Evolutionary conservation across 2,329 filamentous ascomycete genomes (phyloP).

Genomic region (Leptographium wingfieldii): DNA sequence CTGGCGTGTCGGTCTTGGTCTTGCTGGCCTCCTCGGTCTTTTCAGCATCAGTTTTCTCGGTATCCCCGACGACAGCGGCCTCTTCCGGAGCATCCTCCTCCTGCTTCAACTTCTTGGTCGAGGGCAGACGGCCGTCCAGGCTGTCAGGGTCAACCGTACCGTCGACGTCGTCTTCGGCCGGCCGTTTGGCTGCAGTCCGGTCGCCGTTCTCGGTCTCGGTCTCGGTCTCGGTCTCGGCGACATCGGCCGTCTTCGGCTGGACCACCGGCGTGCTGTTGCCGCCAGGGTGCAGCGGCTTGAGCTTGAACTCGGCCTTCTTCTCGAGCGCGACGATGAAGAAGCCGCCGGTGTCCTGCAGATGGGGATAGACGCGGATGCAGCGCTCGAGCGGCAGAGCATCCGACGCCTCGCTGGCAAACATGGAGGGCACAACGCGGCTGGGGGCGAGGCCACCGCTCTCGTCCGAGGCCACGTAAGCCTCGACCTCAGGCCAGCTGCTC

Average conservation of each 20-base stretch:
- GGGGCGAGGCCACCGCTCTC: slow-evolving; percentile 44
- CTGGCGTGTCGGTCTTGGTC: not conserved
- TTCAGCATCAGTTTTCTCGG: not conserved
- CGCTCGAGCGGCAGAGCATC: slow-evolving; percentile 66
- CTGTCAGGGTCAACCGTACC: too few relatives aligned
- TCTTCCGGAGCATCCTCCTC: too few relatives aligned
- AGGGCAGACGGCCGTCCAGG: not conserved
- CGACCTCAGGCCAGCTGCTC: slow-evolving; percentile 70
- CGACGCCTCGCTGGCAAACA: slow-evolving; percentile 59
- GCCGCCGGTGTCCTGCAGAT: slow-evolving; percentile 88
- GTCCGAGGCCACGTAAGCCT: slow-evolving; percentile 49
- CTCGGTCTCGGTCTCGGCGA: slow-evolving; percentile 10
- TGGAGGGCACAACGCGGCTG: slow-evolving; percentile 59
- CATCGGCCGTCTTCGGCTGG: slow-evolving; percentile 20
- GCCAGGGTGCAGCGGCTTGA: slow-evolving; percentile 40
- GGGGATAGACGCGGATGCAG: slow-evolving; percentile 89
- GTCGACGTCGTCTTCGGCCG: not conserved
- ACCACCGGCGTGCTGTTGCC: not conserved
- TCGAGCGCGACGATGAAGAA: slow-evolving; percentile 96
- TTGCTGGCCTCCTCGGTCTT: not conserved
- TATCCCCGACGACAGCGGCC: not conserved
- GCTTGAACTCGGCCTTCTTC: slow-evolving; percentile 78
- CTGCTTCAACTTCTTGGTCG: slow-evolving; percentile 4
- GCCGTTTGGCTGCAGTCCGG: not conserved
- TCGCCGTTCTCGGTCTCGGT: slow-evolving; percentile 3